Evolutionary conservation across 1,284 basidiomycete genomes (phyloP).

Genomic region (Leccinum pachyderme): DNA sequence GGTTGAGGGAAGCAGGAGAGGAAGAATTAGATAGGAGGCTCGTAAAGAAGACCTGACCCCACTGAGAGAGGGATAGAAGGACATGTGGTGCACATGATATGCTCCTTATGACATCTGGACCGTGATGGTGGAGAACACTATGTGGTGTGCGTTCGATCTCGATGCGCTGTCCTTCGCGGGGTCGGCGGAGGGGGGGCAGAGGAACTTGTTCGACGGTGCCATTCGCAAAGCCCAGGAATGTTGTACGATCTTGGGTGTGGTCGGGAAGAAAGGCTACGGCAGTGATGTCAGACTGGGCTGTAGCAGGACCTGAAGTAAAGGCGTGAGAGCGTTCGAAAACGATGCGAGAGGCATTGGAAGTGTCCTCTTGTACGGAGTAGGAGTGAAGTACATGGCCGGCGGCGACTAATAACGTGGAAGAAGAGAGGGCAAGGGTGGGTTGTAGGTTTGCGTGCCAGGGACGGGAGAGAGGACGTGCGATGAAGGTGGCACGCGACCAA

Average conservation of each 20-base stretch:
- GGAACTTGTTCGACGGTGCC: slow-evolving; percentile 52
- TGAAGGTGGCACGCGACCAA: slow-evolving; percentile 53
- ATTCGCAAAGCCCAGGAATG: slow-evolving; percentile 63
- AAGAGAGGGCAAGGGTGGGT: slow-evolving; percentile 58
- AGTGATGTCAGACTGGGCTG: slow-evolving; percentile 51
- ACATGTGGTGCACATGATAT: slow-evolving; percentile 45
- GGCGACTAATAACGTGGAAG: slow-evolving; percentile 58
- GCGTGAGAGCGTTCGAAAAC: slow-evolving; percentile 49
- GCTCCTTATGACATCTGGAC: slow-evolving; percentile 51
- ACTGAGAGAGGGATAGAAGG: slow-evolving; percentile 56
- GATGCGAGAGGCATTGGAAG: slow-evolving; percentile 35
- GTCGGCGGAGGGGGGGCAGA: slow-evolving; percentile 30
- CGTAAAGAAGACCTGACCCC: slow-evolving; percentile 48
- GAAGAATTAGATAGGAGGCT: slow-evolving; percentile 27
- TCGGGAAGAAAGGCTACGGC: slow-evolving; percentile 48
- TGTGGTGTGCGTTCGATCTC: slow-evolving; percentile 17
- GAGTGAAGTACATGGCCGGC: slow-evolving; percentile 59
- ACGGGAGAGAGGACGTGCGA: slow-evolving; percentile 66
- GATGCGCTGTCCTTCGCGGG: slow-evolving; percentile 8
- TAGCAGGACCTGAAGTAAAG: slow-evolving; percentile 29
- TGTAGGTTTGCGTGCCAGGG: slow-evolving; percentile 60
- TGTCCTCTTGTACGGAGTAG: slow-evolving; percentile 49
- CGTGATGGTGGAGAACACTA: slow-evolving; percentile 35
- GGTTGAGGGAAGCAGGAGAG: slow-evolving; percentile 37
- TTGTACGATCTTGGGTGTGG: slow-evolving; percentile 44